Evolutionary conservation across 108 stramenopile genomes (phyloP), one percentile per base, ranked within the genome.

Genomic region (Nitzschia sp.): DNA sequence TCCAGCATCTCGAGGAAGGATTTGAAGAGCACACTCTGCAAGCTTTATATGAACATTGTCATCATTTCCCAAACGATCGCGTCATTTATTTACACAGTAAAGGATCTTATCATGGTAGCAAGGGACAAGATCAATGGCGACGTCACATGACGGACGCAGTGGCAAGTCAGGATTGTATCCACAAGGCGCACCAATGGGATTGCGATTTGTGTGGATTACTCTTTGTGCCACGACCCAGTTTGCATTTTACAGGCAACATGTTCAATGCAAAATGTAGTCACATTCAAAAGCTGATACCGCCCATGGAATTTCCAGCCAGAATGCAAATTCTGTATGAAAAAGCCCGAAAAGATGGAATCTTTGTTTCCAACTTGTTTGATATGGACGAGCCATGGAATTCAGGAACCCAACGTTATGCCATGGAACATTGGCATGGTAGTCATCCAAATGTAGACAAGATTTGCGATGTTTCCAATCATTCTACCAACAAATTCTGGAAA

Each of bases 371-470:
- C 13, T 29, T 47, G 3, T 29, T 57, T 11, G 30, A 57, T 6
- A 29, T 28, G 24, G 24, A n/a, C 6, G 27, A 57, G 49, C 56
- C 56, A 28, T 57, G 56, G 56, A 29, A 28, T 6, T 5, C n/a
- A 6, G 56, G 56, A 18, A 32, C 21, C 30, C 8, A 24, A 15
- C 21, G 64, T 8, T 48, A 27, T 6, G 25, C 47, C 27, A 47
- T 49, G 26, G 56, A 57, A 32, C 56, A 57, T 29, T 57, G 56
- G 56, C 23, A 28, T 57, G 56, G 56, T 6, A 57, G 56, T 57
- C 56, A 57, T 29, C 56, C 56, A 6, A 8, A 6, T 5, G 5
- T 57, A 21, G 49, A 42, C 6, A 54, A 17, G 21, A 6, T 29
- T 6, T 57, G 29, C 28, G 64, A 46, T n/a, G 4, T 57, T 2